Conservation (phyloP, 2,329 filamentous ascomycete species). For the Sclerotinia trifoliorum region DNA sequence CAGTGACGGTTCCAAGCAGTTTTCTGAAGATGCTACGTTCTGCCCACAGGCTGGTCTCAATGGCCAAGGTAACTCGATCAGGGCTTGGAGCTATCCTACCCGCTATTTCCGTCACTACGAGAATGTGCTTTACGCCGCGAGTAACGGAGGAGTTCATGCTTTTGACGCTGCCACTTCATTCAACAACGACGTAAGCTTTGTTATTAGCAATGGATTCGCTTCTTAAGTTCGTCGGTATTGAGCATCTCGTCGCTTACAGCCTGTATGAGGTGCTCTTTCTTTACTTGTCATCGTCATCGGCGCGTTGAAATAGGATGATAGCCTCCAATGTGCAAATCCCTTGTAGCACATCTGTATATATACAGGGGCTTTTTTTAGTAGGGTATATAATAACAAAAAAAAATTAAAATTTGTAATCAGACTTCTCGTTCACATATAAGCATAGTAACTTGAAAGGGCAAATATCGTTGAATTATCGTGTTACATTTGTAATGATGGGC, state of each 20-base stretch:
- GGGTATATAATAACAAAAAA: background rate
- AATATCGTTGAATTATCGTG: too few species aligned
- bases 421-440: background rate
- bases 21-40: constrained; percentile 62
- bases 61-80: constrained; percentile 52
- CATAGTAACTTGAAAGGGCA: too few species aligned
- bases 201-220: constrained; percentile 45
- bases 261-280: background rate
- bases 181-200: constrained; percentile 55
- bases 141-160: constrained; percentile 54
- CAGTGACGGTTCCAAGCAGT: constrained; percentile 55
- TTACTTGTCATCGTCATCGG: background rate
- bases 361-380: background rate
- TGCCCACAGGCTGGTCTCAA: constrained; percentile 54
- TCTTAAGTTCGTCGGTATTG: constrained; percentile 38
- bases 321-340: background rate
- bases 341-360: background rate
- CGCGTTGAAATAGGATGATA: too few species aligned
- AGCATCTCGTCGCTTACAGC: background rate
- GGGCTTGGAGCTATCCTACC: constrained; percentile 60
- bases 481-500: too few species aligned
- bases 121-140: constrained; percentile 49
- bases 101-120: constrained; percentile 56
- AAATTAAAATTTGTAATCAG: background rate
- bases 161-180: constrained; percentile 53